Conservation (phyloP, 805 yeast genomes). For the Starmerella asiatica region DNA sequence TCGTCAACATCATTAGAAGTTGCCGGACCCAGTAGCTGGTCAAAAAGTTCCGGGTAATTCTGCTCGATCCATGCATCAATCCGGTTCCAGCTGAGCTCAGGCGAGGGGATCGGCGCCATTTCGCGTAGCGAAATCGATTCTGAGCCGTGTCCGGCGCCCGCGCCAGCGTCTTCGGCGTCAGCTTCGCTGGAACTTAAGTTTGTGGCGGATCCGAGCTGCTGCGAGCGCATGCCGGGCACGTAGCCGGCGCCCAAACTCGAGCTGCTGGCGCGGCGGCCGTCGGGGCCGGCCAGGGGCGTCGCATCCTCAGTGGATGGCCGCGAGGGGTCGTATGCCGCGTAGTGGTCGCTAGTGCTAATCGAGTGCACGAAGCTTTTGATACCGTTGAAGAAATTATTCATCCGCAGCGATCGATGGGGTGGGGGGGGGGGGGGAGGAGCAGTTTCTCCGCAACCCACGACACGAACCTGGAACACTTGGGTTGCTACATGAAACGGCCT, state of each 20-base stretch:
- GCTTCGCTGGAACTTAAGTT: slow-evolving; percentile 13
- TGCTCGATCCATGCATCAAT: slow-evolving; percentile 71
- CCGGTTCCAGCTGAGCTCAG: slow-evolving; percentile 73
- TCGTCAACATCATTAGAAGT: slow-evolving; percentile 67
- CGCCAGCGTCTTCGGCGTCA: slow-evolving; percentile 9
- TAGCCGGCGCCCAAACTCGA: slow-evolving; percentile 19
- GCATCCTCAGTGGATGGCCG: slow-evolving; percentile 18
- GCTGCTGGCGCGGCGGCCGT: slow-evolving; percentile 10
- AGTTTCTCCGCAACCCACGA: background rate
- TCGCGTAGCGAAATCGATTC: slow-evolving; percentile 32
- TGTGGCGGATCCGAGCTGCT: slow-evolving; percentile 23
- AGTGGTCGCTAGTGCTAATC: slow-evolving; percentile 29
- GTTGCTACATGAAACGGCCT: too few species aligned
- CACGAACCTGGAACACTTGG: too few species aligned
- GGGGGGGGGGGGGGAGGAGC: background rate
- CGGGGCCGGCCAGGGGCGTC: slow-evolving; percentile 16
- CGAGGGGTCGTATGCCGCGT: slow-evolving; percentile 27
- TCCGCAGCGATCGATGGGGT: slow-evolving; percentile 8
- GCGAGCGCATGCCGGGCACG: slow-evolving; percentile 27
- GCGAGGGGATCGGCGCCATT: slow-evolving; percentile 54
- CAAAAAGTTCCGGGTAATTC: slow-evolving; percentile 68
- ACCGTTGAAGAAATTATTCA: slow-evolving; percentile 24
- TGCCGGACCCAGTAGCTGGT: slow-evolving; percentile 64
- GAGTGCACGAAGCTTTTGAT: slow-evolving; percentile 28
- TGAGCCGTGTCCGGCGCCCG: slow-evolving; percentile 16